Evolutionary conservation across 129 eudicot genomes (phyloP).

Genomic region (Tanacetum coccineum): DNA sequence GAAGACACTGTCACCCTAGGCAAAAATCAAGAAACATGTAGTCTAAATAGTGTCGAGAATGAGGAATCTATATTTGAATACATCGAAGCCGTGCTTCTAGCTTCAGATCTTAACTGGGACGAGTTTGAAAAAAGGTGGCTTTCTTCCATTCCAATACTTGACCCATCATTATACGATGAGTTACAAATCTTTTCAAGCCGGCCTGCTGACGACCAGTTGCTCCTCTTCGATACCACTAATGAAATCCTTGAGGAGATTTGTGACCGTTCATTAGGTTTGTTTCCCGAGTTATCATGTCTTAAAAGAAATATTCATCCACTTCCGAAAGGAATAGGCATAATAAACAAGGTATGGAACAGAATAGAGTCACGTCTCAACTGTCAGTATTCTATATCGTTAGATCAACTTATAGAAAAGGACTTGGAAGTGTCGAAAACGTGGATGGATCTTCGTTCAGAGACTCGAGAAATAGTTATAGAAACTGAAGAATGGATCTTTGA

Average conservation of each 20-base stretch:
- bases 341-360: conserved; percentile 67
- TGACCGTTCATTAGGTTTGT: conserved; percentile 43
- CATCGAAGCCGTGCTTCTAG: conserved; percentile 36
- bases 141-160: conserved; percentile 47
- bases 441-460: conserved; percentile 51
- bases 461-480: conserved; percentile 46
- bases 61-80: conserved; percentile 36
- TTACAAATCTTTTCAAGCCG: conserved; percentile 68
- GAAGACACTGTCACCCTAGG: conserved; percentile 41
- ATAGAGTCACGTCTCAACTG: conserved; percentile 48
- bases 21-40: conserved; percentile 33
- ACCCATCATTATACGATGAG: conserved; percentile 67
- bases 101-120: conserved; percentile 37
- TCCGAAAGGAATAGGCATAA: conserved; percentile 58
- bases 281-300: conserved; percentile 30
- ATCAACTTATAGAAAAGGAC: conserved; percentile 59
- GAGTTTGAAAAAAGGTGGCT: conserved; percentile 37
- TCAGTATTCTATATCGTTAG: conserved; percentile 46
- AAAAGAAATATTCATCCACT: conserved; percentile 23
- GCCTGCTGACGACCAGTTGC: conserved; percentile 56
- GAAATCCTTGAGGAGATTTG: conserved; percentile 63
- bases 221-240: conserved; percentile 71
- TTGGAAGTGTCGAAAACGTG: conserved; percentile 40
- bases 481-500: conserved; percentile 53
- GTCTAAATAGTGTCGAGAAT: conserved; percentile 35